Conservation (phyloP, 176 grass and related monocot species). For the Tillandsia fasciculata region DNA sequence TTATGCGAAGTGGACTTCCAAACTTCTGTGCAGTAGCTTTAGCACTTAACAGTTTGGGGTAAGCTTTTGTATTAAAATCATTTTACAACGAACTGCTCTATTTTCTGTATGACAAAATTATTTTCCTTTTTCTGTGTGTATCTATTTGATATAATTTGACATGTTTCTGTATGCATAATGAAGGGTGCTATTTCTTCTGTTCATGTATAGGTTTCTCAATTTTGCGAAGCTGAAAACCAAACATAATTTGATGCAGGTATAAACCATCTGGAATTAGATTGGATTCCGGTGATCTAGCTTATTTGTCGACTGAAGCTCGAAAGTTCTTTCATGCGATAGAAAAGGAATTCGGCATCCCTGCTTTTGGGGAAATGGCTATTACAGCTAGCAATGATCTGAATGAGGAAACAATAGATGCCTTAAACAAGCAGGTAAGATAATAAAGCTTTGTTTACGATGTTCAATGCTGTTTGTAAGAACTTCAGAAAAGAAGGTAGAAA, state of each 20-base stretch:
- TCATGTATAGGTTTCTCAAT: slow-evolving; percentile 7
- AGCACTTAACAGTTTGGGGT: slow-evolving; percentile 89
- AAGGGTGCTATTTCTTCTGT: neutral
- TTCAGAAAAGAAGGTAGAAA: neutral
- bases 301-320: slow-evolving; percentile 76
- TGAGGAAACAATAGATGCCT: slow-evolving; percentile 96
- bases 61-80: slow-evolving; percentile 20
- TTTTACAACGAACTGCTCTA: neutral
- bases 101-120: too few species aligned
- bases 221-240: slow-evolving; percentile 1
- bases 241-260: slow-evolving; percentile 49
- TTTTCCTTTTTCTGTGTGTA: too few species aligned
- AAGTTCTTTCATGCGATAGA: slow-evolving; percentile 68
- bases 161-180: too few species aligned
- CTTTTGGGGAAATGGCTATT: slow-evolving; percentile 72
- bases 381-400: slow-evolving; percentile 97
- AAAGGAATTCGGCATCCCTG: slow-evolving; percentile 52
- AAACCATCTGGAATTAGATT: slow-evolving; percentile 90
- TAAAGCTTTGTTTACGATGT: neutral
- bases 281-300: slow-evolving; percentile 97
- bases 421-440: slow-evolving; percentile 84
- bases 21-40: slow-evolving; percentile 98
- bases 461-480: neutral
- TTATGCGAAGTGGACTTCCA: slow-evolving; percentile 94
- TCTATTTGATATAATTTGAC: too few species aligned